A percentile compares a stretch with the other conserved stretches of the same genome.
phyloP scores from a whole-genome alignment of 139 green algal species.

The Tetraselmis chui region DNA sequence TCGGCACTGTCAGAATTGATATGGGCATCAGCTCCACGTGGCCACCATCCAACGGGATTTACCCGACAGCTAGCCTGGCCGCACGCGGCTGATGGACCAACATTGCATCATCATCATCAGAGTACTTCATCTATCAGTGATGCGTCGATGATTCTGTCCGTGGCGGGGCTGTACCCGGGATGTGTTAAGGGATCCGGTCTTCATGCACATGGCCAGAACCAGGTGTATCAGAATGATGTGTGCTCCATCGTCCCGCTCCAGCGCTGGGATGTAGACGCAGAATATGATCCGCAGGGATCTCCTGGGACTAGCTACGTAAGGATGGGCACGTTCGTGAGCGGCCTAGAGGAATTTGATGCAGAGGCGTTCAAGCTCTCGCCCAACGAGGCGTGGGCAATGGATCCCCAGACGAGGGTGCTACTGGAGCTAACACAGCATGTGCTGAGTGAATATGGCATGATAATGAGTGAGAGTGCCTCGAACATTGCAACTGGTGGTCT shows the following conservation, averaged over 20 bases:
- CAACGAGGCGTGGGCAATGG: constrained; percentile 70
- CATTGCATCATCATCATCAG: neutral
- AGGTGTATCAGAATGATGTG: constrained; percentile 6
- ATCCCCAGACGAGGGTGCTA: constrained; percentile 79
- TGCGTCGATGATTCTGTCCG: neutral
- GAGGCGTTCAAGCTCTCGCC: constrained; percentile 6
- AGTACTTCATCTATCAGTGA: neutral
- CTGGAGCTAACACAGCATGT: constrained; percentile 44
- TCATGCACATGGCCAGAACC: neutral
- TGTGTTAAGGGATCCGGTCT: neutral
- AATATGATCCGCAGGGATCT: constrained; percentile 10
- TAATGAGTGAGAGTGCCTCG: neutral
- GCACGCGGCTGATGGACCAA: neutral
- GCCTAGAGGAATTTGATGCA: neutral
- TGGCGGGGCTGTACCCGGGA: neutral
- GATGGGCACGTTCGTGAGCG: neutral
- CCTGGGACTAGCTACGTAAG: neutral
- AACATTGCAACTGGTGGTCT: neutral
- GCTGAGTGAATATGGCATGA: constrained; percentile 1
- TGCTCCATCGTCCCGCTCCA: constrained; percentile 15
- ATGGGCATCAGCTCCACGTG: neutral
- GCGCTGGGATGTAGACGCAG: constrained; percentile 52
- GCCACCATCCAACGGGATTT: neutral
- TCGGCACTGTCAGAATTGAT: constrained; percentile 27
- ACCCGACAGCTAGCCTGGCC: neutral